Evolutionary conservation across 1,284 basidiomycete genomes (phyloP).

Genomic region (Leccinum colubrinum): DNA sequence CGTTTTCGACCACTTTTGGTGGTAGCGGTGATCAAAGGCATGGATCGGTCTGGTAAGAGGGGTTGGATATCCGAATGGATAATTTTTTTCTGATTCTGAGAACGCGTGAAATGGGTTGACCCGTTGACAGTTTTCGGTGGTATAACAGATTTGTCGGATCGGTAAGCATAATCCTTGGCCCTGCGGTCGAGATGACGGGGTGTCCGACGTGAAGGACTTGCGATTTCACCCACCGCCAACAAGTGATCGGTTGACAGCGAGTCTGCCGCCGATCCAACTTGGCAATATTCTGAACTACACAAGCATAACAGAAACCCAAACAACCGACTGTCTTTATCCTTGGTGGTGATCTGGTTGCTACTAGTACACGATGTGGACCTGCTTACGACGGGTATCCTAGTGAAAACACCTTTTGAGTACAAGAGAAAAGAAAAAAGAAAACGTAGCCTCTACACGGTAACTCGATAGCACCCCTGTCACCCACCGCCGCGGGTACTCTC

Average conservation of each 20-base stretch:
- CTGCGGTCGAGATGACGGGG: no score
- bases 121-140: slow-evolving; percentile 22
- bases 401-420: background rate
- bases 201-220: no score
- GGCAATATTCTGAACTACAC: slow-evolving; percentile 1
- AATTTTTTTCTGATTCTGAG: slow-evolving; percentile 19
- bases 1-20: slow-evolving; percentile 32
- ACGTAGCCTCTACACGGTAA: background rate
- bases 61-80: slow-evolving; percentile 9
- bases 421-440: background rate
- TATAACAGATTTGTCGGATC: slow-evolving; percentile 7
- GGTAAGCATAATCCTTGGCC: slow-evolving; percentile 19
- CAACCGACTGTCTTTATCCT: background rate
- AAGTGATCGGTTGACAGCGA: background rate
- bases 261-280: background rate
- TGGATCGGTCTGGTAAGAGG: slow-evolving; percentile 11
- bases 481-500: background rate
- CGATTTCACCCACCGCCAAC: no score
- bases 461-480: background rate
- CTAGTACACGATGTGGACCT: background rate
- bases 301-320: background rate
- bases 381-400: background rate
- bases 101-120: slow-evolving; percentile 9
- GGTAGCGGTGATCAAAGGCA: slow-evolving; percentile 9
- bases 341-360: background rate